Percentiles rank a stretch among this genome's conserved stretches.
Conservation (phyloP, 495 filamentous ascomycete genomes). For the Filosporella fistucella region DNA sequence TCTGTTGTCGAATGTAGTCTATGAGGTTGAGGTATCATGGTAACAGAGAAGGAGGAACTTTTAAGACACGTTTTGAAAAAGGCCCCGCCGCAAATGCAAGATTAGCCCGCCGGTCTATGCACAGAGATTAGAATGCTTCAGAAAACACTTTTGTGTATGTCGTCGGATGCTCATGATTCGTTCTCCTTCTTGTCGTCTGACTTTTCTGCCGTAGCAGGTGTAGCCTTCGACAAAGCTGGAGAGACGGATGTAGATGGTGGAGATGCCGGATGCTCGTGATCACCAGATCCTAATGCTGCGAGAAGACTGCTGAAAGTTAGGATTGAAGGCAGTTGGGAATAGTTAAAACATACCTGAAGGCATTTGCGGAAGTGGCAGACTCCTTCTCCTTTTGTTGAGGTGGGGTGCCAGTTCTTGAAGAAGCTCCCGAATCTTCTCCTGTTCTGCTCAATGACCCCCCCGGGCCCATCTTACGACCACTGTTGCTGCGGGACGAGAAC, state of each 20-base stretch:
- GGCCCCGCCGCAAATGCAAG: constrained; percentile 40
- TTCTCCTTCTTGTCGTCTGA: constrained; percentile 39
- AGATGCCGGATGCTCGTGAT: constrained; percentile 49
- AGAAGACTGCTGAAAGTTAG: constrained; percentile 21
- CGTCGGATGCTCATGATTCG: constrained; percentile 26
- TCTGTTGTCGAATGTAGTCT: constrained; percentile 25
- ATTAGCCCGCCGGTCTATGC: constrained; percentile 29
- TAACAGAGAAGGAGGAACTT: constrained; percentile 32
- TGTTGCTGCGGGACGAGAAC: constrained; percentile 76
- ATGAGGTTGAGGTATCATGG: constrained; percentile 38
- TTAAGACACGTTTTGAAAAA: constrained; percentile 39
- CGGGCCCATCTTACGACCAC: constrained; percentile 73
- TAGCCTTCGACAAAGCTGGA: constrained; percentile 58
- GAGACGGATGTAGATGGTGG: constrained; percentile 58
- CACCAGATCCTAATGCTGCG: constrained; percentile 28
- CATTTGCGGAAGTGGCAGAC: constrained; percentile 68
- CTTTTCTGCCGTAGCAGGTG: constrained; percentile 44
- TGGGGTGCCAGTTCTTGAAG: constrained; percentile 85
- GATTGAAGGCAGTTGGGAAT: not conserved
- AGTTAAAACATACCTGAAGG: constrained; percentile 68
- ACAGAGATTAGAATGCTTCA: constrained; percentile 23
- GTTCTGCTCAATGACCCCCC: constrained; percentile 63
- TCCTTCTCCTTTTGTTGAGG: constrained; percentile 67
- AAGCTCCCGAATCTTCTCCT: constrained; percentile 74
- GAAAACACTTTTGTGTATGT: constrained; percentile 24